phyloP scores from a whole-genome alignment of 108 stramenopile species.

The Nitzschia sp. region DNA sequence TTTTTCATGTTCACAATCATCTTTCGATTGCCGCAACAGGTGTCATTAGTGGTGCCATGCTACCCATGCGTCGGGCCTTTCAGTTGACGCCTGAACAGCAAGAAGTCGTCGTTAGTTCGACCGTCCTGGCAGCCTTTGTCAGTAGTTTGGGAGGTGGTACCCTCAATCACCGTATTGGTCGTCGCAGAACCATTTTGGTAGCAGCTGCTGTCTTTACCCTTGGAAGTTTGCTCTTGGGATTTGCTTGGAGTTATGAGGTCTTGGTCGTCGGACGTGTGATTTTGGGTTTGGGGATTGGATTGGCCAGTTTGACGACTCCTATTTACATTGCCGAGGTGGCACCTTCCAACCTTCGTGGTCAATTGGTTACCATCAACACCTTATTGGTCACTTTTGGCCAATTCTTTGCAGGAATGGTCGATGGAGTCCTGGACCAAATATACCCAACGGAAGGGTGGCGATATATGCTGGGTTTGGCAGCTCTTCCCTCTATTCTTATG shows the following conservation, averaged over 20 bases:
- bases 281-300: conserved; percentile 76
- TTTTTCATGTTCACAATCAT: too few relatives aligned
- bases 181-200: conserved; percentile 40
- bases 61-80: conserved; percentile 46
- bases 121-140: conserved; percentile 53
- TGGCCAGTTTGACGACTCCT: conserved; percentile 74
- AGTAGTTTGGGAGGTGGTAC: conserved; percentile 40
- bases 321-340: conserved; percentile 86
- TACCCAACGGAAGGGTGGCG: conserved; percentile 67
- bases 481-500: conserved; percentile 55
- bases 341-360: conserved; percentile 56
- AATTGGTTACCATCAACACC: conserved; percentile 75
- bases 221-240: conserved; percentile 42
- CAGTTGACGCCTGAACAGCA: conserved; percentile 32
- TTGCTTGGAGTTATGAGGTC: conserved; percentile 31
- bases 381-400: conserved; percentile 77
- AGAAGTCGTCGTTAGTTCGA: conserved; percentile 57
- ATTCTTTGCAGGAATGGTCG: conserved; percentile 79
- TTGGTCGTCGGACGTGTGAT: conserved; percentile 66
- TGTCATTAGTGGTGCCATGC: conserved; percentile 36
- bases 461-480: conserved; percentile 81
- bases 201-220: conserved; percentile 49
- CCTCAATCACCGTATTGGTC: conserved; percentile 46
- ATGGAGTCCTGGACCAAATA: conserved; percentile 52
- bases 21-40: conserved; percentile 4